phyloP scores from a whole-genome alignment of 2,329 filamentous ascomycete genomes.

The Exserohilum rostratum region DNA sequence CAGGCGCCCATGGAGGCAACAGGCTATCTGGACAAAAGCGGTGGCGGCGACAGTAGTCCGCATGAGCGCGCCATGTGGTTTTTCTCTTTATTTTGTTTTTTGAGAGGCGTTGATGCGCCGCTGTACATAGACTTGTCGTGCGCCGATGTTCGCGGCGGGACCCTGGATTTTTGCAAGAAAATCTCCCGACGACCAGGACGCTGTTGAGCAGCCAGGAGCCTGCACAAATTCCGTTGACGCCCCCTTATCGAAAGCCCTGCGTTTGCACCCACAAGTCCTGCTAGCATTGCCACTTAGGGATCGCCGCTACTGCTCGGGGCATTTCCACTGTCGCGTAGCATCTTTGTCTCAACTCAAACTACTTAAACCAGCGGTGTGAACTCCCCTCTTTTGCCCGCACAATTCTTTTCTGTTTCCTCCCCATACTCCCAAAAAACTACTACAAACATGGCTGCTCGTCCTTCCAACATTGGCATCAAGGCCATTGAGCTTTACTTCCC shows the following conservation, averaged over 20 bases:
- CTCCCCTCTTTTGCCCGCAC: constrained; percentile 26
- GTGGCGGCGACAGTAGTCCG: background rate
- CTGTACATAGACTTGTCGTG: background rate
- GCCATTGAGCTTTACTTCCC: constrained; percentile 62
- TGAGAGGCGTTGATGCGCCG: background rate
- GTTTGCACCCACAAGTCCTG: constrained; percentile 12
- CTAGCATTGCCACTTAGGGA: constrained; percentile 40
- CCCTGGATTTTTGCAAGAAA: constrained; percentile 12
- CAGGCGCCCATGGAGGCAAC: background rate
- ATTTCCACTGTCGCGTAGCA: constrained; percentile 40
- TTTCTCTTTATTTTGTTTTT: background rate
- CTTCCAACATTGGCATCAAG: constrained; percentile 60
- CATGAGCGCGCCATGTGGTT: background rate
- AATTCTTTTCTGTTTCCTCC: constrained; percentile 23
- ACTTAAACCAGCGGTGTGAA: constrained; percentile 48
- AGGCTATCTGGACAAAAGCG: background rate
- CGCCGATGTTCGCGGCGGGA: constrained; percentile 5
- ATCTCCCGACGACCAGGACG: constrained; percentile 16
- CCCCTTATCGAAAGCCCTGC: constrained; percentile 22
- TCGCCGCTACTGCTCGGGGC: constrained; percentile 46
- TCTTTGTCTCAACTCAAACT: constrained; percentile 23
- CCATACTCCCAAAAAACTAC: constrained; percentile 18
- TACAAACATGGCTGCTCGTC: constrained; percentile 52
- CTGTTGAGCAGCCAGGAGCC: constrained; percentile 34
- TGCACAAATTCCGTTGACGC: constrained; percentile 35